These are phyloP conservation scores for Teratosphaeriaceae sp. DNA, from an alignment of 2,329 filamentous ascomycete species.

Conservation along the genomic window DNA sequence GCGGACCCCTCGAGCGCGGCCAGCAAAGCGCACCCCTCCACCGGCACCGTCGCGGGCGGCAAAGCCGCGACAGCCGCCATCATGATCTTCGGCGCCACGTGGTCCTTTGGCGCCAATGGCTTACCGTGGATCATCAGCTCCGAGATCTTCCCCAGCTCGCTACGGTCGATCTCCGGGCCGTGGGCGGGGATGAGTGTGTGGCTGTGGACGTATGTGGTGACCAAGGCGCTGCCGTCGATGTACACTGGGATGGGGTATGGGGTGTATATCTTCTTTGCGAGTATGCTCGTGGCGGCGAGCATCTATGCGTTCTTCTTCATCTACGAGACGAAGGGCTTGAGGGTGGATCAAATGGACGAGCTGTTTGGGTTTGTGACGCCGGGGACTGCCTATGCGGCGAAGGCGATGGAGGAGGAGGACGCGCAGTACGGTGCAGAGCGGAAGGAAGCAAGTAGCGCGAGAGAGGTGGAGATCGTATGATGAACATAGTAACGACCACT, in stretches of 20 bases:
- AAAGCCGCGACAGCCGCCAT: conserved; percentile 35
- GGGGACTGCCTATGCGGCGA: conserved; percentile 6
- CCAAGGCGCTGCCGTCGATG: conserved; percentile 36
- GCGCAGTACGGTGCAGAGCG: too few species aligned
- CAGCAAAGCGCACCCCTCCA: conserved; percentile 28
- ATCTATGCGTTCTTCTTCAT: conserved; percentile 36
- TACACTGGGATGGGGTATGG: conserved; percentile 32
- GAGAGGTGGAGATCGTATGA: too few species aligned
- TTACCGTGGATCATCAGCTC: conserved; percentile 43
- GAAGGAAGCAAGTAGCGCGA: too few species aligned
- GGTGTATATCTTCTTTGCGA: conserved; percentile 37
- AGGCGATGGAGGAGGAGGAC: conserved; percentile 6
- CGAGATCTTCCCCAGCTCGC: conserved; percentile 36
- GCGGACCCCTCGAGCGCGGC: too few species aligned
- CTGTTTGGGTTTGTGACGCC: conserved; percentile 29
- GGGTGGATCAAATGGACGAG: conserved; percentile 33
- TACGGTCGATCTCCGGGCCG: conserved; percentile 34
- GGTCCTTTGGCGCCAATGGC: conserved; percentile 47
- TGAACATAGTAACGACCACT: too few species aligned
- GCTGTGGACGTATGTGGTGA: conserved; percentile 34
- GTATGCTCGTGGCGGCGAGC: conserved; percentile 30
- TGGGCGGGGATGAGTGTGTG: conserved; percentile 31
- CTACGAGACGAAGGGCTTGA: conserved; percentile 33
- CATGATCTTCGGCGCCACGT: conserved; percentile 35
- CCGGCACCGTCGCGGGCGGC: conserved; percentile 34